Evolutionary conservation across 1,284 basidiomycete species (phyloP), one percentile per base, ranked within the genome.

Genomic region (Ustilago tritici): DNA sequence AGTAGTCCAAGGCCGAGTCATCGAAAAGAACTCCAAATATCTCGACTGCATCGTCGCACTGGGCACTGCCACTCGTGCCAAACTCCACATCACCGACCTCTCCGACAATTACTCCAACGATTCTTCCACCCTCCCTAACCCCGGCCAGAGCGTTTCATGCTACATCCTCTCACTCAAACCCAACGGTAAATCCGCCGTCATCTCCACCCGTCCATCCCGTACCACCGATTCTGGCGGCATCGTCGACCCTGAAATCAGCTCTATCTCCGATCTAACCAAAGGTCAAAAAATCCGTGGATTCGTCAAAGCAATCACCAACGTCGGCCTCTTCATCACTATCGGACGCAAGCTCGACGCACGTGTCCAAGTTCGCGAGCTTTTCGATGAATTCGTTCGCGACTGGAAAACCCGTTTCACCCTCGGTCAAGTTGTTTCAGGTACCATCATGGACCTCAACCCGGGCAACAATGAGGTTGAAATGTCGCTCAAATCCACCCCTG

Each of bases 361-460:
- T 28, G 92, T 98, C 31, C 95, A 96, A 87, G 98, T 98, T 85
- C 92, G 91, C 85, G 94, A 98, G 87, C 89, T 97, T 14, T 83
- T 84, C 38, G 84, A 86, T 69, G 78, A 36, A 94, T 96, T 85
- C 92, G 95, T 86, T 92, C 96, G 98, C 87, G 95, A 98, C 61
- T 99, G 96, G 95, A 92, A 95, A 87, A 88, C 89, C 40, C 90
- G 89, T 5, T 98, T 98, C 87, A 88, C 90, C 66, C 88, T 90
- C 50, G 92, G 93, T 79, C 94, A 98, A 83, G 87, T 98, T 4
- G 94, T 98, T 19, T 91, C 91, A 67, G 95, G 95, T 61, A 91
- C 93, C 65, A 91, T 98, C 81, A 87, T 93, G 34, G 65, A 93
- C 65, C 88, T 94, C 70, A 90, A 95, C 83, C 61, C 82, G 23